Conservation (phyloP, 2,329 filamentous ascomycete species). For the Xylaria sp. region DNA sequence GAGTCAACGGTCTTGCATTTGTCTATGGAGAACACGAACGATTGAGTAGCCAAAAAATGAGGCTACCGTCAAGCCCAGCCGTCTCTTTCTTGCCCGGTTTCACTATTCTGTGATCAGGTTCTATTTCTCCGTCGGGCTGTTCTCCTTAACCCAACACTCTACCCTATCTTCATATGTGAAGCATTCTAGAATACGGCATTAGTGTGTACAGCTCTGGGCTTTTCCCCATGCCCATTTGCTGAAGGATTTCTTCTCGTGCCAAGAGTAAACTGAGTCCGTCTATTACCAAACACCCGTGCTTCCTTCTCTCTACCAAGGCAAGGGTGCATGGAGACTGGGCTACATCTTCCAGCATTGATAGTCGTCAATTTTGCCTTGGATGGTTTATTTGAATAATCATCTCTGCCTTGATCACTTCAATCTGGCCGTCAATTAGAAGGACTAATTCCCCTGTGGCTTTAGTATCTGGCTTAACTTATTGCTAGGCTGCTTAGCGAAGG, state of each 20-base stretch:
- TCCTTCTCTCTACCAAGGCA: slow-evolving; percentile 49
- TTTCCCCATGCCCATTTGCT: slow-evolving; percentile 56
- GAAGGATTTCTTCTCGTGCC: slow-evolving; percentile 63
- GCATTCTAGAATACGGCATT: slow-evolving; percentile 53
- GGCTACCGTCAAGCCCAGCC: slow-evolving; percentile 46
- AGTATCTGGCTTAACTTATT: neutral
- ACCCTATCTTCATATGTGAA: slow-evolving; percentile 26
- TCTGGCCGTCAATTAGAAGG: neutral
- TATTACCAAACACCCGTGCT: slow-evolving; percentile 75
- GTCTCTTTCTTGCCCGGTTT: slow-evolving; percentile 22
- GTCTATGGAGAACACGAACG: slow-evolving; percentile 49
- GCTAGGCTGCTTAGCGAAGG: neutral
- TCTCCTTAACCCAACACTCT: neutral
- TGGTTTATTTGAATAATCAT: neutral
- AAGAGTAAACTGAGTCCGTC: slow-evolving; percentile 56
- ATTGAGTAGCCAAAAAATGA: slow-evolving; percentile 47
- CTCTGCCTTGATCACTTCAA: neutral
- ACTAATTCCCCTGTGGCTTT: neutral
- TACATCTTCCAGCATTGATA: slow-evolving; percentile 54
- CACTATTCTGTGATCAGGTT: slow-evolving; percentile 26
- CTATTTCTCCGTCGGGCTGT: neutral
- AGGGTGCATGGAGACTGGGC: slow-evolving; percentile 73
- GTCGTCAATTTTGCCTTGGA: neutral
- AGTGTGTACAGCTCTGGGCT: slow-evolving; percentile 63
- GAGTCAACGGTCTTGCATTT: slow-evolving; percentile 52